Percentiles rank a stretch among this genome's conserved stretches.
Conservation (phyloP, 2,329 filamentous ascomycete genomes). For the Escovopsis sp. region DNA sequence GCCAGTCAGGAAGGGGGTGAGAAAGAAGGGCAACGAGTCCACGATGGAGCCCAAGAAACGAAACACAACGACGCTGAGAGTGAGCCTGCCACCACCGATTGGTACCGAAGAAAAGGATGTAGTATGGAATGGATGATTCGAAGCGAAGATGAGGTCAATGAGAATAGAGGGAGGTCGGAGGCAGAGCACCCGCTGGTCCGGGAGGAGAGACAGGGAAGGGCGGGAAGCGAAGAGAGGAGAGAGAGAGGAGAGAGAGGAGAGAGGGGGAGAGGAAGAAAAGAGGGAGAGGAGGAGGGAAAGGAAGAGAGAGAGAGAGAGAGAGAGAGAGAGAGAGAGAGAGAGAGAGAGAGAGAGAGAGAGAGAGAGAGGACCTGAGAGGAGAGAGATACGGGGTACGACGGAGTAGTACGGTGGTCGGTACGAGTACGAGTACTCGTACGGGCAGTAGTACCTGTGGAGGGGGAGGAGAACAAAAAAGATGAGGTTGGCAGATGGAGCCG, state of each 20-base stretch:
- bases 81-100: background rate
- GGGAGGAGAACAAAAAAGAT: background rate
- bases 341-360: too few species aligned
- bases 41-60: background rate
- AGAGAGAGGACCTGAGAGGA: too few species aligned
- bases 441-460: too few species aligned
- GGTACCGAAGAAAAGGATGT: background rate
- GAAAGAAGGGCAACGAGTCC: background rate
- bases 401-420: too few species aligned
- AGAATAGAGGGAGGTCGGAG: too few species aligned
- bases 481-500: background rate
- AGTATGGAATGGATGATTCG: too few species aligned
- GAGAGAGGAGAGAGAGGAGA: too few species aligned
- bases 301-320: background rate
- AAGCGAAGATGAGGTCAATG: too few species aligned
- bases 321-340: too few species aligned
- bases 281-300: background rate
- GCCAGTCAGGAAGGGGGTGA: constrained; percentile 3
- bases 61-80: background rate
- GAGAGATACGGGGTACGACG: too few species aligned
- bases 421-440: too few species aligned
- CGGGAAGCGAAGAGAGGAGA: background rate
- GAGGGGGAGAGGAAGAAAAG: too few species aligned
- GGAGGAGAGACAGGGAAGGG: background rate
- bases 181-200: background rate